Base-by-base conservation (phyloP, 305 asterid species). In the Fraxinus latifolia region DNA sequence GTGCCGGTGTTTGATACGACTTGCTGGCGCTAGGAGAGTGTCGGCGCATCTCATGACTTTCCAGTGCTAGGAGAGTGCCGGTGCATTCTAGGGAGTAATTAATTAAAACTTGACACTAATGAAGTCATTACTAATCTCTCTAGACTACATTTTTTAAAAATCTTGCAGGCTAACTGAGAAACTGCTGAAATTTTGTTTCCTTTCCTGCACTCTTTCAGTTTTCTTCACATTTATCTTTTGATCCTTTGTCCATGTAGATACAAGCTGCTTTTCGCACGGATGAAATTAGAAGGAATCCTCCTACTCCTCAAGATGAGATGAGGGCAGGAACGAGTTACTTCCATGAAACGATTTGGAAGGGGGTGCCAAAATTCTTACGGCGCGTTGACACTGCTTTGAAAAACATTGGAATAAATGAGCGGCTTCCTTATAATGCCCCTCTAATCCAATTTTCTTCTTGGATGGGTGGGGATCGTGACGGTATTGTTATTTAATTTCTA, bases 401-500 rank as follows among this genome's bases (percentile, higher is more conserved):
- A 90, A 94, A 93, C 87, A 92, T 94, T 36, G 98, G 98, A 74
- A 89, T 94, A 81, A 90, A 93, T 71, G 97, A 93, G 84, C 95
- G 97, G 9, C 91, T 94, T 88, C 98, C 98, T 1, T 92, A 94
- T 82, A 91, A 93, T 87, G 96, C 97, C 37, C 97, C 97, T 81
- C 90, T 93, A 65, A 94, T 94, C 77, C 98, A 94, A 65, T 93
- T 94, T 80, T 94, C 98, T 58, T 94, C 97, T 73, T 93, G 97
- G 98, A 93, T 94, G 98, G 97, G 97, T 32, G 98, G 97, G 11
- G 98, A 94, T 80, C 98, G 98, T 75, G 98, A 94, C n/a, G 97
- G 98, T 94, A 91, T 62, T 55, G 11, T 25, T 86, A 78, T 82
- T 58, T 37, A 78, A 6, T 14, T 15, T 53, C 15, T 53, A 21